Evolutionary conservation across 2,329 filamentous ascomycete genomes (phyloP), one percentile per base, ranked within the genome.

Genomic region (Paecilomyces fulvus): DNA sequence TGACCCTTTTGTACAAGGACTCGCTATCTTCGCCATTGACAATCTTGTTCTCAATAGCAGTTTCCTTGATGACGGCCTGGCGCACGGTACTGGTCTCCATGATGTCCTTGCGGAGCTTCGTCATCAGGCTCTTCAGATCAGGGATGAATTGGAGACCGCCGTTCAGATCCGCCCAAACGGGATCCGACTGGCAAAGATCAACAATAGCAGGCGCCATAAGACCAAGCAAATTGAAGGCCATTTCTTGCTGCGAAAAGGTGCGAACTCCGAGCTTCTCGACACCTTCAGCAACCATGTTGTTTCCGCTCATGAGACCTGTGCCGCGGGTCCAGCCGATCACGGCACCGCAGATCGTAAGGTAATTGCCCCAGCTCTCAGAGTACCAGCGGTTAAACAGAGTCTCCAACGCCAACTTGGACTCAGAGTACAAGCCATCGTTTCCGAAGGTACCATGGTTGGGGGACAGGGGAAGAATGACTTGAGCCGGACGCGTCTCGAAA

Each of bases 241-340:
- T 99, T 76, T 99, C 94, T 73, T 96, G 91, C 77, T 97, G 94
- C 9, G 92, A 97, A 81, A 99, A 99, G 3, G 94, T 99, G 66
- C 94, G 91, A 25, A 97, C 94, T 67, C 94, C 94, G 63, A 95
- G 94, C 66, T 89, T 90, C 79, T 99, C 94, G 56, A 99, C 90
- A 58, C 92, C 94, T 73, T 97, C 92, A 33, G 94, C 94, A 62
- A 97, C 92, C 65, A 97, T 86, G 75, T 99, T 97, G 81, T 97
- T 97, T 68, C 89, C 92, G 63, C 88, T 89, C 92, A 99, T 99
- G 66, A 99, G 85, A 71, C 94, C 94, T 61, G 94, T 99, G 63
- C 92, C 94, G 77, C 94, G 92, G 65, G 94, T 99, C 94, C 94
- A 99, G 60, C 94, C 94, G 71, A 99, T 99, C 74, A 97, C 90